Base-by-base conservation (phyloP, 2,329 filamentous ascomycete genomes). In the Colletotrichum chlorophyti region DNA sequence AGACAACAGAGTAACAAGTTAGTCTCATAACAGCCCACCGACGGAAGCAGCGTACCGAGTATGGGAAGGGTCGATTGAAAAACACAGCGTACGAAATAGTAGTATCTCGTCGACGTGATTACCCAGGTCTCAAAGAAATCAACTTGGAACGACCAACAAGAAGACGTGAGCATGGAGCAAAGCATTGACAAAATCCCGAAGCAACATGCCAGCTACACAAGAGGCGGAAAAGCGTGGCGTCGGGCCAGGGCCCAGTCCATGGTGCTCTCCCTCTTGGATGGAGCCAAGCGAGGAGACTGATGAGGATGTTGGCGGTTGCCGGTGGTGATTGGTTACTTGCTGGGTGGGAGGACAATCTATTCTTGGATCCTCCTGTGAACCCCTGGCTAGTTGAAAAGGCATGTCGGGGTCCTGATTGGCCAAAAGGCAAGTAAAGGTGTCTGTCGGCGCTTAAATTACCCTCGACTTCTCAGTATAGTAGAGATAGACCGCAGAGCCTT, bases 381-480 rank as follows among this genome's bases (percentile, higher is more conserved):
- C 55, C n/a, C 54, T 32, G 35, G 57, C 29, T 31, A 40, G 37
- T 46, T n/a, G 26, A 19, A 21, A 34, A 47, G 38, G 40, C 48
- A 46, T 58, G 34, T 31, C 31, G 41, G 43, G 58, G 40, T 40
- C 45, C 8, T 58, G 60, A 65, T 65, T 65, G 64, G 64, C 27
- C 43, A 58, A 60, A 58, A 17, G 40, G 51, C 42, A 46, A n/a
- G 40, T 37, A 51, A 42, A 62, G 37, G 52, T 50, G 45, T 45
- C 40, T 61, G 52, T 41, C 63, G 63, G 64, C 64, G 64, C 64
- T 65, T 65, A 65, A 63, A 51, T 23, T 51, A 26, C 40, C 17
- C 24, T 57, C 51, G 45, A 54, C 38, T 40, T 59, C 38, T 41
- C 34, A n/a, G n/a, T n/a, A n/a, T n/a, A n/a, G n/a, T n/a, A n/a